These are phyloP conservation scores for Cyclotella sp. DNA, from an alignment of 108 stramenopile species.

Conservation along the genomic window DNA sequence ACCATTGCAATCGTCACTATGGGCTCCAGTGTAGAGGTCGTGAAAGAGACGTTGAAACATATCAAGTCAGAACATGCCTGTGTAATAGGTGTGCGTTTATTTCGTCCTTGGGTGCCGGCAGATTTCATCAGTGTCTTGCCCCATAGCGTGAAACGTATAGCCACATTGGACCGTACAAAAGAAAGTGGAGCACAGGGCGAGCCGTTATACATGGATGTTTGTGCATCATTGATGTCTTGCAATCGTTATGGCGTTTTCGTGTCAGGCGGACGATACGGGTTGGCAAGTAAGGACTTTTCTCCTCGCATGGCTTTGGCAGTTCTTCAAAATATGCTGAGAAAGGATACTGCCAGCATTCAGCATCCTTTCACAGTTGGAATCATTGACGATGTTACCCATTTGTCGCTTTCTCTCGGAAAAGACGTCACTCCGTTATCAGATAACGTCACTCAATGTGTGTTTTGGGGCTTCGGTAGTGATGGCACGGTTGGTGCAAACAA, in stretches of 20 bases:
- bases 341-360: constrained; percentile 51
- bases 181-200: constrained; percentile 73
- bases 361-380: constrained; percentile 72
- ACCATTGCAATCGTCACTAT: constrained; percentile 66
- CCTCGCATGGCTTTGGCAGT: constrained; percentile 67
- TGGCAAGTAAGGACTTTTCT: constrained; percentile 68
- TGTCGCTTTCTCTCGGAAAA: constrained; percentile 59
- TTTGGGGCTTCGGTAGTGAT: constrained; percentile 69
- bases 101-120: constrained; percentile 63
- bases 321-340: constrained; percentile 56
- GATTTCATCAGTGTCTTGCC: constrained; percentile 51
- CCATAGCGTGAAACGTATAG: constrained; percentile 52
- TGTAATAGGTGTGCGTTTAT: constrained; percentile 60
- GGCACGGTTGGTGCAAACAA: constrained; percentile 73
- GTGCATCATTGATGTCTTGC: constrained; percentile 63
- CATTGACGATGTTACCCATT: constrained; percentile 68
- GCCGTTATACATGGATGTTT: constrained; percentile 73
- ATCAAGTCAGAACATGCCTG: constrained; percentile 60
- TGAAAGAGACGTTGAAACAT: constrained; percentile 57
- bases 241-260: constrained; percentile 51
- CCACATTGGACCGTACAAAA: constrained; percentile 65
- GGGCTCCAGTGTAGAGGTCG: constrained; percentile 65
- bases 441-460: constrained; percentile 63
- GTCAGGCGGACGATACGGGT: constrained; percentile 66
- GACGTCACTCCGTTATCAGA: constrained; percentile 49